Evolutionary conservation across 164 flowering plant genomes (phyloP).

Genomic region (Magnolia changhungtana): DNA sequence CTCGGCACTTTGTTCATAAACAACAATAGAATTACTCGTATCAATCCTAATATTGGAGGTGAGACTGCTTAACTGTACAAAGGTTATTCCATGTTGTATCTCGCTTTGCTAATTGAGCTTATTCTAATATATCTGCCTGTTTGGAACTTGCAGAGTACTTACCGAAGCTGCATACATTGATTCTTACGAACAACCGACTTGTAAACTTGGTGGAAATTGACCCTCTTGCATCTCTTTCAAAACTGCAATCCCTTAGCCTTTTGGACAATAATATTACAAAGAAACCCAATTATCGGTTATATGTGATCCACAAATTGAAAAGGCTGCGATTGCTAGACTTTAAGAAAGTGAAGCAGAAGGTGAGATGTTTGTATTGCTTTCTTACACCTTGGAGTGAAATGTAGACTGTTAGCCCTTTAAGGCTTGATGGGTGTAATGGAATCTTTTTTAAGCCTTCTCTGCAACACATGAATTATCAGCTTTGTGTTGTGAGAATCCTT

Average conservation of each 20-base stretch:
- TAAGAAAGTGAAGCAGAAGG: constrained; percentile 87
- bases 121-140: background rate
- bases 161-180: constrained; percentile 81
- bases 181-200: constrained; percentile 92
- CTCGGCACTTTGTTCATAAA: constrained; percentile 76
- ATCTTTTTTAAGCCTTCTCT: background rate
- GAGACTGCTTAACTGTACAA: constrained; percentile 1
- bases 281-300: constrained; percentile 82
- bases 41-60: constrained; percentile 89
- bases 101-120: background rate
- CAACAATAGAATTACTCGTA: constrained; percentile 89
- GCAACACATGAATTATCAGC: background rate
- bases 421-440: background rate
- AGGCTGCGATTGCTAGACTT: constrained; percentile 80
- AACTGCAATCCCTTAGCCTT: constrained; percentile 75
- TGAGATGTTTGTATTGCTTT: constrained; percentile 21
- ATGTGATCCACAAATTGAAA: constrained; percentile 86
- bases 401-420: background rate
- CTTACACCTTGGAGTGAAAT: background rate
- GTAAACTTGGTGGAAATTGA: constrained; percentile 93
- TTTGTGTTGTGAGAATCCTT: background rate
- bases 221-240: constrained; percentile 84
- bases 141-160: constrained; percentile 64
- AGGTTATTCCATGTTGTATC: background rate
- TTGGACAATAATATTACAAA: constrained; percentile 86